Conservation (phyloP, 83 land plant species). For the Thuja plicata region DNA sequence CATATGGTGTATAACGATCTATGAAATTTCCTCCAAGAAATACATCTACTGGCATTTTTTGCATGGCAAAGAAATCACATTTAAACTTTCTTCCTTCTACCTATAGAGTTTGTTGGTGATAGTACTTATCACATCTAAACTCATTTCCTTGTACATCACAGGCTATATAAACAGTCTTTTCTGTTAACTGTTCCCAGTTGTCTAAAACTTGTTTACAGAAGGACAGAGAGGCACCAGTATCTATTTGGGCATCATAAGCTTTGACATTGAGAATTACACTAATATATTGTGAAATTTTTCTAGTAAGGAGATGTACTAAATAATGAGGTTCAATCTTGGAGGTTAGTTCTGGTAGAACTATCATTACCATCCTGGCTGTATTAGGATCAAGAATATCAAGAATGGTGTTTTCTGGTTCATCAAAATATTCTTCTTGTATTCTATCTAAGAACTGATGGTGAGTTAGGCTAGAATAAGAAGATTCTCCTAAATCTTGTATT, state of each 20-base stretch:
- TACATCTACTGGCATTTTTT: background rate
- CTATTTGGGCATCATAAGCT: background rate
- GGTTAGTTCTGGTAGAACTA: too few relatives aligned
- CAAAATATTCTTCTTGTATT: too few relatives aligned
- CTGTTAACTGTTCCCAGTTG: background rate
- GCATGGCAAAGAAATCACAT: background rate
- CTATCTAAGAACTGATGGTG: too few relatives aligned
- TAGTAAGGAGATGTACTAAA: background rate
- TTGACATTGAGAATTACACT: background rate
- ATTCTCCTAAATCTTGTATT: too few relatives aligned
- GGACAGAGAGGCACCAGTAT: background rate
- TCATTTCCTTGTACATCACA: background rate
- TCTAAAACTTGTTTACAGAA: background rate
- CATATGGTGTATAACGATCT: background rate
- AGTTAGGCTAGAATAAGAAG: too few relatives aligned
- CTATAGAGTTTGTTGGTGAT: background rate
- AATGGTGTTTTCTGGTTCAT: fast-evolving
- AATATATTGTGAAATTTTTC: background rate
- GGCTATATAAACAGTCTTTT: background rate
- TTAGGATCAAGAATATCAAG: too few relatives aligned
- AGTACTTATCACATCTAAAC: background rate
- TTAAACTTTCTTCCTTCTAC: background rate
- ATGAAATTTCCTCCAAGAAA: background rate
- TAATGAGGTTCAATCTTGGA: background rate
- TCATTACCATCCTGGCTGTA: too few relatives aligned